A percentile compares a stretch with the other conserved stretches of the same genome.
Evolutionary conservation across 2,329 filamentous ascomycete genomes (phyloP).

Genomic region (Aureobasidium sp.): DNA sequence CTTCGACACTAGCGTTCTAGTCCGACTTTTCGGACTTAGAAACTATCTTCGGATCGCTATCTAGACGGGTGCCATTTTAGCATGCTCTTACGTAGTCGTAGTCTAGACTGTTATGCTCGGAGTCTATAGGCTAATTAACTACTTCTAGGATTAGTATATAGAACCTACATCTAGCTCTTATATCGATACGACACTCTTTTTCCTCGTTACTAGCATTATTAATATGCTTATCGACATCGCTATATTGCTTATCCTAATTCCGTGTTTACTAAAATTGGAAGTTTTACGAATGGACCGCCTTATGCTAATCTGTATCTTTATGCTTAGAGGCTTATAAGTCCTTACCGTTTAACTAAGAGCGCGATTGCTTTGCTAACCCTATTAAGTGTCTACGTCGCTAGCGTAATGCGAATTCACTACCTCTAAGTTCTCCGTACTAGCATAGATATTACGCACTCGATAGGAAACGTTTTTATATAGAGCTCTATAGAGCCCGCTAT

Average conservation of each 20-base stretch:
- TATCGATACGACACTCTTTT: neutral
- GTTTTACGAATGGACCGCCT: neutral
- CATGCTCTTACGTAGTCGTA: neutral
- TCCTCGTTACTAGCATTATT: neutral
- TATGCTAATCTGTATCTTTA: neutral
- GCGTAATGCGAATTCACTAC: neutral
- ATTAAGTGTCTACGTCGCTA: neutral
- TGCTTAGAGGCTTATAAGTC: neutral
- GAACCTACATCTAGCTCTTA: neutral
- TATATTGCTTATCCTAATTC: neutral
- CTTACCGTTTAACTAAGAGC: neutral
- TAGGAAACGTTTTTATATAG: constrained; percentile 3
- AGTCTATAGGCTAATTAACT: neutral
- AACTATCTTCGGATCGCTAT: no score
- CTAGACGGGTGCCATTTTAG: no score
- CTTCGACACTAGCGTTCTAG: no score
- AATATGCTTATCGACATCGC: neutral
- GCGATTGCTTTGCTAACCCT: neutral
- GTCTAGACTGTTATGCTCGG: neutral
- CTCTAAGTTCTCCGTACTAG: neutral
- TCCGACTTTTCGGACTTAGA: no score
- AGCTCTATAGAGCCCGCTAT: neutral
- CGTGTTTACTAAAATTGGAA: neutral
- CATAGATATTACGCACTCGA: neutral
- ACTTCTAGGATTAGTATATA: neutral